Base-by-base conservation (phyloP, 2,329 filamentous ascomycete genomes). In the Trichoderma polysporum region DNA sequence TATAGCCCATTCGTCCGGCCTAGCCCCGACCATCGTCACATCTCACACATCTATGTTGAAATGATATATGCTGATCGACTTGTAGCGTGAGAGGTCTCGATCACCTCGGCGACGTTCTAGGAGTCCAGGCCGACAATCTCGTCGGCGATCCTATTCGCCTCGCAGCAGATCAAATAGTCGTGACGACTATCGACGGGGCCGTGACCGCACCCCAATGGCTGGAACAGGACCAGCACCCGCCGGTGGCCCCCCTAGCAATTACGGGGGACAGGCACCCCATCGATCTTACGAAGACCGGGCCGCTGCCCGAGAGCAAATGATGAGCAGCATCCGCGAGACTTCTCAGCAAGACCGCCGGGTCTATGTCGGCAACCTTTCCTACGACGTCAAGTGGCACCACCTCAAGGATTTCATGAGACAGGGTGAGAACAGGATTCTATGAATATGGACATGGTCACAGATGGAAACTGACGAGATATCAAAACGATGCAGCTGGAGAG, bases 321-420 rank as follows among this genome's bases (percentile, higher is more conserved):
- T 98, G 92, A 91, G 89, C 81, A 93, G 88, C 78, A 90, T 97
- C 74, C 90, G 93, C 77, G 95, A 98, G 77, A 91, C 92, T 53
- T 98, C 95, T 69, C 95, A 98, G 80, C 95, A 99, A 83, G 95
- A 99, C 86, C 94, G 95, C 77, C 94, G 95, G 73, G 95, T 99
- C 88, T 99, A 99, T 80, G 95, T 99, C 79, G 95, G 95, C 81
- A 99, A 99, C 79, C 87, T 99, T 74, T 95, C 94, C 58, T 99
- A 99, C 85, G 95, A 99, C 85, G 95, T 99, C 80, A 99, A 99
- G 85, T 99, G 95, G 95, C 94, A 98, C 85, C 95, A 98, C 77
- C 88, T 99, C 70, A 99, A 99, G 85, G 95, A 99, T 84, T 98
- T 98, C 79, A 99, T 99, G 95, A 91, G 95, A 88, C 93, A 97